phyloP scores from a whole-genome alignment of 2,329 filamentous ascomycete genomes.

The Calycina herbarum region DNA sequence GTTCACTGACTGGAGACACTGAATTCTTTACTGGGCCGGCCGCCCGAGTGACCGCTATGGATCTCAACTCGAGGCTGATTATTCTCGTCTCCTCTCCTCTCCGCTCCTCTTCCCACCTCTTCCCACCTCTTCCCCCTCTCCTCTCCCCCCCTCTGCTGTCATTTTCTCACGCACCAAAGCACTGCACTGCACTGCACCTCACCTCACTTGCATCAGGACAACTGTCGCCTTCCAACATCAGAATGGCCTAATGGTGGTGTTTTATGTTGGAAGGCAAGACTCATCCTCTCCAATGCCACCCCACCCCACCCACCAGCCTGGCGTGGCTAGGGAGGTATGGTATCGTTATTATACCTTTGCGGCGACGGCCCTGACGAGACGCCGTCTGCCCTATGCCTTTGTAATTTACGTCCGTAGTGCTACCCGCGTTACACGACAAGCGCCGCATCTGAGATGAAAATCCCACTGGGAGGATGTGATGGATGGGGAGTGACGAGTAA shows the following conservation, averaged over 20 bases:
- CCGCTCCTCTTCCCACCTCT: neutral
- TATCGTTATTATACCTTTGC: too few species aligned
- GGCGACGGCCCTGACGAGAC: neutral
- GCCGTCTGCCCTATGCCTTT: neutral
- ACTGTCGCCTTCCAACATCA: conserved; percentile 1
- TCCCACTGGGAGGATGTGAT: neutral
- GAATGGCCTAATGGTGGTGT: neutral
- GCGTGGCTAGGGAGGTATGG: too few species aligned
- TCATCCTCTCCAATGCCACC: neutral
- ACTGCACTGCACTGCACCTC: too few species aligned
- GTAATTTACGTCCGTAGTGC: neutral
- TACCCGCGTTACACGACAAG: conserved; percentile 1
- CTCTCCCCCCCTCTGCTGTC: neutral
- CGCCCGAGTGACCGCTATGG: neutral
- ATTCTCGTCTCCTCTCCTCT: neutral
- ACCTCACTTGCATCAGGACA: neutral
- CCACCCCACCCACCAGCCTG: too few species aligned
- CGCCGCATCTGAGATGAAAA: conserved; percentile 2
- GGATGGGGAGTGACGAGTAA: neutral
- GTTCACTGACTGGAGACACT: neutral
- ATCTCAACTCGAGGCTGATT: neutral
- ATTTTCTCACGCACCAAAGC: neutral
- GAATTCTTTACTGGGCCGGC: neutral
- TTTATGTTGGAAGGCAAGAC: neutral
- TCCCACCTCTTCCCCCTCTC: too few species aligned